Percentiles rank a stretch among this genome's conserved stretches.
Conservation (phyloP, 768 basidiomycete genomes). For the Tubosaeta brunneosetosa region DNA sequence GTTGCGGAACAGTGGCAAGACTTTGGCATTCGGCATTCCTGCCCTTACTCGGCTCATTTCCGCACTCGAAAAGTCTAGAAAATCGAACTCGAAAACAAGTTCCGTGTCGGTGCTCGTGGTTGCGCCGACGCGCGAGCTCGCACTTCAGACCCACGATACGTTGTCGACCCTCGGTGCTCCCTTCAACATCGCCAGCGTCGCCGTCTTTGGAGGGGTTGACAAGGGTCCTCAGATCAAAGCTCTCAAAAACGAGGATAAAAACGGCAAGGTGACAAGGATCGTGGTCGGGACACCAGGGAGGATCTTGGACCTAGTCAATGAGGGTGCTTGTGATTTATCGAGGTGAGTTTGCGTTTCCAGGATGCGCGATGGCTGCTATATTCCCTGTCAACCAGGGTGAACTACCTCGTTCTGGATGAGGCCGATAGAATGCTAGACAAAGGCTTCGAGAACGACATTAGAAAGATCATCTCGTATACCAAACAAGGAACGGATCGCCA, state of each 20-base stretch:
- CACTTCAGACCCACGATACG: slow-evolving; percentile 89
- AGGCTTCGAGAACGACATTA: slow-evolving; percentile 97
- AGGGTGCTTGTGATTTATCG: slow-evolving; percentile 79
- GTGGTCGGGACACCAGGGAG: slow-evolving; percentile 96
- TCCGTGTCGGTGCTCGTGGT: slow-evolving; percentile 70
- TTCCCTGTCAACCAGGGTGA: slow-evolving; percentile 48
- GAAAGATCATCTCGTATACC: slow-evolving; percentile 76
- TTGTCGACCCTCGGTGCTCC: slow-evolving; percentile 68
- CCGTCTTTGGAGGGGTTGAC: slow-evolving; percentile 92
- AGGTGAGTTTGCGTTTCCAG: slow-evolving; percentile 41
- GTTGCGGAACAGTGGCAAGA: slow-evolving; percentile 70
- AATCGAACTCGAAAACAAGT: slow-evolving; percentile 21
- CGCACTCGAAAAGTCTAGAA: slow-evolving; percentile 28
- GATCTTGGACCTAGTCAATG: slow-evolving; percentile 85
- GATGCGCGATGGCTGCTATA: background rate
- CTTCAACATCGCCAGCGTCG: slow-evolving; percentile 75
- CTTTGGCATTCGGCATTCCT: slow-evolving; percentile 92
- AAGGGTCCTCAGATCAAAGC: slow-evolving; percentile 77
- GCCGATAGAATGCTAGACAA: slow-evolving; percentile 98
- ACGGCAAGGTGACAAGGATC: slow-evolving; percentile 57
- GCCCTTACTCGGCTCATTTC: slow-evolving; percentile 67
- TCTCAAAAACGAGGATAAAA: slow-evolving; percentile 51
- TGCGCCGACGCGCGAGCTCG: slow-evolving; percentile 94
- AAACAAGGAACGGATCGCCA: slow-evolving; percentile 69
- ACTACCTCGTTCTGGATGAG: slow-evolving; percentile 93